A percentile compares a stretch with the other conserved stretches of the same genome.
Evolutionary conservation across 2,329 filamentous ascomycete genomes (phyloP).

Genomic region (Dendryphion nanum): DNA sequence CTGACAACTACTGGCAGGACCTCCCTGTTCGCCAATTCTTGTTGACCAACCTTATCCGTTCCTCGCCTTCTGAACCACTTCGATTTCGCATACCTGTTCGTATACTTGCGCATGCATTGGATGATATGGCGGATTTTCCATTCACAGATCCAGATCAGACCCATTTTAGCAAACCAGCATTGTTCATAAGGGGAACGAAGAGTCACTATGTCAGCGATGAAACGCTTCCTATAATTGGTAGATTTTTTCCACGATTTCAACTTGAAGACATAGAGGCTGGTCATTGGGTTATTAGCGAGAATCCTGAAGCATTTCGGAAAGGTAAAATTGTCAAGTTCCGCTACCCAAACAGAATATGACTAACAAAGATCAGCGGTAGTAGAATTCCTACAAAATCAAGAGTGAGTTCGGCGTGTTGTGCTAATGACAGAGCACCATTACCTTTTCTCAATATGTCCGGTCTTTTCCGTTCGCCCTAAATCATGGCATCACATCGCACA

Average conservation of each 20-base stretch:
- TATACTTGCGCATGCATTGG: constrained; percentile 65
- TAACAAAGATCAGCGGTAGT: constrained; percentile 52
- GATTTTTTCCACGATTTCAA: constrained; percentile 78
- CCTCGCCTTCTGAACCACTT: constrained; percentile 52
- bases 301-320: constrained; percentile 73
- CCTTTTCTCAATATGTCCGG: no score
- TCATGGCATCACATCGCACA: no score
- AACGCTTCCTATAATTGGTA: constrained; percentile 71
- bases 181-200: constrained; percentile 76
- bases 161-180: constrained; percentile 72
- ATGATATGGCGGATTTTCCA: constrained; percentile 84
- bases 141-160: constrained; percentile 68
- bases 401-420: no score
- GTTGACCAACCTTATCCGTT: constrained; percentile 74
- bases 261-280: constrained; percentile 74
- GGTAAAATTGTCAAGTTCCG: constrained; percentile 47
- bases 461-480: no score
- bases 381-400: constrained; percentile 58
- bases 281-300: constrained; percentile 89
- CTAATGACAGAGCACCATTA: no score
- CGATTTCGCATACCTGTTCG: constrained; percentile 79
- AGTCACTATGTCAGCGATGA: constrained; percentile 82
- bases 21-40: constrained; percentile 85
- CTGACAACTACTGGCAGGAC: constrained; percentile 48
- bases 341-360: not conserved